Percentiles rank a stretch among this genome's conserved stretches.
Conservation (phyloP, 495 filamentous ascomycete species). For the Evansstolkia leycettana region DNA sequence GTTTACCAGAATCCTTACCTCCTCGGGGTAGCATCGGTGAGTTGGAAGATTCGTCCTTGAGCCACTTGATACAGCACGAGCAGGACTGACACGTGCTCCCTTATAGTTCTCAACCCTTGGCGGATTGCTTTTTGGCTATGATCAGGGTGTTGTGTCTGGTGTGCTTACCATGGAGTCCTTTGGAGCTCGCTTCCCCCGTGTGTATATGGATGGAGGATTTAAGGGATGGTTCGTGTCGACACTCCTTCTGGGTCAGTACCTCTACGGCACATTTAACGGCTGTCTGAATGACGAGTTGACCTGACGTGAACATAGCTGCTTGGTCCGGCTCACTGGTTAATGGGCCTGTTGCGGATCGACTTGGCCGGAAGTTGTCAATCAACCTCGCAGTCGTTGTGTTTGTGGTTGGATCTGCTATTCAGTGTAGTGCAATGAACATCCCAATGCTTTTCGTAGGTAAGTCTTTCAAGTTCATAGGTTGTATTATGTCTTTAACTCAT, state of each 20-base stretch:
- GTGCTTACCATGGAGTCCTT: conserved; percentile 34
- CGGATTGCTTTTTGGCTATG: conserved; percentile 38
- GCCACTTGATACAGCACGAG: background rate
- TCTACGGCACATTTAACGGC: background rate
- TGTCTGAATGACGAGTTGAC: too few relatives aligned
- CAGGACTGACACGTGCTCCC: background rate
- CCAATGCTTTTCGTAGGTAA: conserved; percentile 55
- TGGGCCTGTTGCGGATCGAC: conserved; percentile 61
- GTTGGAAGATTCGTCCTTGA: conserved; percentile 1
- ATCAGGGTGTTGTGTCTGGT: conserved; percentile 26
- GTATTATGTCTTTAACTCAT: too few relatives aligned
- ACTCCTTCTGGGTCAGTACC: conserved; percentile 50
- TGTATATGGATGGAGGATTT: conserved; percentile 46
- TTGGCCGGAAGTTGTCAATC: conserved; percentile 65
- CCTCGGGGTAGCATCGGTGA: conserved; percentile 27
- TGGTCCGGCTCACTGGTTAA: conserved; percentile 69
- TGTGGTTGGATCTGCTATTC: conserved; percentile 63
- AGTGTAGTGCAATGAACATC: conserved; percentile 43
- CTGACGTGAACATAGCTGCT: conserved; percentile 38
- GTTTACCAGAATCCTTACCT: conserved; percentile 28
- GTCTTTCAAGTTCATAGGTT: conserved; percentile 32
- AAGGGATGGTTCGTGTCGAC: conserved; percentile 76
- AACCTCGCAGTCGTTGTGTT: conserved; percentile 62
- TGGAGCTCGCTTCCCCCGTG: conserved; percentile 47
- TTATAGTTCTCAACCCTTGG: conserved; percentile 42